A percentile compares a stretch with the other conserved stretches of the same genome.
Conservation (phyloP, 306 rosid genomes). For the Cucumis hystrix region DNA sequence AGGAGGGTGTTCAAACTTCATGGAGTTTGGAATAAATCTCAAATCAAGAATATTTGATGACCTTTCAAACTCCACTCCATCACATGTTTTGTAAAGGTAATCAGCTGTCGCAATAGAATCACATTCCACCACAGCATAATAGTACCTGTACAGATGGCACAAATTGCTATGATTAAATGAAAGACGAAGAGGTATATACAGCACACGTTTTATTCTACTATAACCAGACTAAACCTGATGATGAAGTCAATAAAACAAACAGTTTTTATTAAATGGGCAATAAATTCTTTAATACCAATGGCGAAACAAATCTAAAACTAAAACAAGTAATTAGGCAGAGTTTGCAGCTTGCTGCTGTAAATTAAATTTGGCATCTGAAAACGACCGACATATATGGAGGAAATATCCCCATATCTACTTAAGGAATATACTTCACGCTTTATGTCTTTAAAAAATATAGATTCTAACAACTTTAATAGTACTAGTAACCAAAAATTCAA, state of each 20-base stretch:
- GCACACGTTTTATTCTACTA: neutral
- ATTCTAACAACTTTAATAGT: neutral
- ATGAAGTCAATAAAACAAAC: neutral
- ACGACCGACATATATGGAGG: neutral
- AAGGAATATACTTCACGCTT: neutral
- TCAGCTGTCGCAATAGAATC: conserved; percentile 66
- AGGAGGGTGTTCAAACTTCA: conserved; percentile 66
- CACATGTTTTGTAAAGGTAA: conserved; percentile 66
- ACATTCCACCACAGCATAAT: conserved; percentile 77
- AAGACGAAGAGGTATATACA: neutral
- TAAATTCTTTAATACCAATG: neutral
- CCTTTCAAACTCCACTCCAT: conserved; percentile 58
- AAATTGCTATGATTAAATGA: neutral
- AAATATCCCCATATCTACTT: neutral
- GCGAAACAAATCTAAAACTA: neutral
- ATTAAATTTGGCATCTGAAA: neutral
- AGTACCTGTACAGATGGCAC: conserved; percentile 35
- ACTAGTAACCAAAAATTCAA: neutral
- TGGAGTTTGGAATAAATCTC: conserved; percentile 81
- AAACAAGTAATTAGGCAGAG: neutral
- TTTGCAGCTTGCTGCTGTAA: neutral
- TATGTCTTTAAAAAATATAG: neutral
- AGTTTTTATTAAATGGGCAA: neutral
- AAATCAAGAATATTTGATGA: conserved; percentile 77
- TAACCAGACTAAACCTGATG: neutral